Base-by-base conservation (phyloP, 192 early-diverging fungal genomes). In the Coemansia sp. region DNA sequence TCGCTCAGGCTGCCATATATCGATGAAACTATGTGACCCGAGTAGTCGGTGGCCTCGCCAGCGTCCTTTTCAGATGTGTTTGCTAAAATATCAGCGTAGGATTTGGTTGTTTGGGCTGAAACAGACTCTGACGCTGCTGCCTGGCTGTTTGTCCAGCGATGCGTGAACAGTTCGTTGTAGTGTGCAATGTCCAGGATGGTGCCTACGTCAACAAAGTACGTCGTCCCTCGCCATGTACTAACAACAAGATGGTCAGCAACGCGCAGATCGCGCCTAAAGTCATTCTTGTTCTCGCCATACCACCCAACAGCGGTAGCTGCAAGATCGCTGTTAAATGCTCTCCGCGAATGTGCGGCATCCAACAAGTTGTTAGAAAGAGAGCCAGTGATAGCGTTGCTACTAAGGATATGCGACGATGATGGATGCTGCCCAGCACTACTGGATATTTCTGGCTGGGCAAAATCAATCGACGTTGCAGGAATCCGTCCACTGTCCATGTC, bases 151-250 rank as follows among this genome's bases (percentile, higher is more conserved):
- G 60, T 58, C 79, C 79, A 81, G 21, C 67, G 63, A 23, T 72
- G 46, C 49, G 60, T 60, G 58, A 75, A 81, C 56, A 73, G 64
- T 42, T 81, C 69, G 45, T 66, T 70, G 52, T 81, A 81, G 45
- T 70, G 73, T 5, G 79, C 79, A 60, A 75, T 72, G 58, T 81
- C 79, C 40, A 81, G 58, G 20, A 76, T 35, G 30, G 73, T 76
- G 59, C 70, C 67, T 18, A 71, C 74, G 31, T 81, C 79, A 45
- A 81, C 61, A 73, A 81, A 81, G 64, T 67, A 81, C 18, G 79
- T 81, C 3, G 79, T 66, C 13, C 79, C 79, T 2, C 79, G 73
- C 79, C 79, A 81, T 15, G 73, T 75, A 60, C 79, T 81, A 28
- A 81, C 79, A 28, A 81, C 71, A 65, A 81, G 43, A 34, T 76